Percentiles rank a stretch among this genome's conserved stretches.
Conservation (phyloP, 2,329 filamentous ascomycete species). For the Bipolaris oryzae region DNA sequence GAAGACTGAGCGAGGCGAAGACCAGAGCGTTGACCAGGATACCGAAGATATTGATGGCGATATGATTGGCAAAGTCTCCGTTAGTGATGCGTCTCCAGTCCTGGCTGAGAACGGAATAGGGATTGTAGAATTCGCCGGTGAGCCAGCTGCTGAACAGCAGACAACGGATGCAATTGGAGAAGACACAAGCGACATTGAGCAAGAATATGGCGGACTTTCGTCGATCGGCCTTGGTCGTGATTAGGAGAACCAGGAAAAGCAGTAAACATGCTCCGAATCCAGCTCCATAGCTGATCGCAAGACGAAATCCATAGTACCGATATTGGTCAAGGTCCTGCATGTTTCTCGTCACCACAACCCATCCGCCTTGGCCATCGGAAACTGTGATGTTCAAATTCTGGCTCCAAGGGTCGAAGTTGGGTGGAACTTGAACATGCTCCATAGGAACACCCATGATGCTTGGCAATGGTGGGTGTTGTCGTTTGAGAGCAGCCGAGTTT, state of each 20-base stretch:
- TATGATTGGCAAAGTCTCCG: slow-evolving; percentile 54
- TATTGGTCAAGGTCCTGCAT: slow-evolving; percentile 55
- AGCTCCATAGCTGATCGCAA: slow-evolving; percentile 68
- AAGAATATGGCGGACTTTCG: slow-evolving; percentile 68
- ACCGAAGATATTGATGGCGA: slow-evolving; percentile 57
- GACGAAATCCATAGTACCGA: slow-evolving; percentile 55
- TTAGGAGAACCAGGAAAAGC: slow-evolving; percentile 68
- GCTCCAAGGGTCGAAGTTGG: slow-evolving; percentile 57
- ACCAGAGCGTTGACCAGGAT: slow-evolving; percentile 62
- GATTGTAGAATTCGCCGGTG: slow-evolving; percentile 63
- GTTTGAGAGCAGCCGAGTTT: background rate
- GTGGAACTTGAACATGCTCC: slow-evolving; percentile 12
- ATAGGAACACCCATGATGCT: slow-evolving; percentile 17
- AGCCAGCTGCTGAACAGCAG: slow-evolving; percentile 65
- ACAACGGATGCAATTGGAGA: slow-evolving; percentile 65
- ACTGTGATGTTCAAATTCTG: slow-evolving; percentile 58
- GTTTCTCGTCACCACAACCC: slow-evolving; percentile 44
- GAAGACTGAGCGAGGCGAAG: slow-evolving; percentile 65
- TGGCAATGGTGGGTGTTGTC: background rate
- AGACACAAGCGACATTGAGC: slow-evolving; percentile 67
- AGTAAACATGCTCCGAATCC: slow-evolving; percentile 73
- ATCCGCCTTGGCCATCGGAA: slow-evolving; percentile 47
- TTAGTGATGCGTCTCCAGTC: slow-evolving; percentile 60
- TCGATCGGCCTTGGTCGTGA: slow-evolving; percentile 71
- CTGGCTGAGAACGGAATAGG: slow-evolving; percentile 64